A percentile compares a stretch with the other conserved stretches of the same genome.
Evolutionary conservation across 768 basidiomycete species (phyloP).

Genomic region (Phaeotremella fagi): DNA sequence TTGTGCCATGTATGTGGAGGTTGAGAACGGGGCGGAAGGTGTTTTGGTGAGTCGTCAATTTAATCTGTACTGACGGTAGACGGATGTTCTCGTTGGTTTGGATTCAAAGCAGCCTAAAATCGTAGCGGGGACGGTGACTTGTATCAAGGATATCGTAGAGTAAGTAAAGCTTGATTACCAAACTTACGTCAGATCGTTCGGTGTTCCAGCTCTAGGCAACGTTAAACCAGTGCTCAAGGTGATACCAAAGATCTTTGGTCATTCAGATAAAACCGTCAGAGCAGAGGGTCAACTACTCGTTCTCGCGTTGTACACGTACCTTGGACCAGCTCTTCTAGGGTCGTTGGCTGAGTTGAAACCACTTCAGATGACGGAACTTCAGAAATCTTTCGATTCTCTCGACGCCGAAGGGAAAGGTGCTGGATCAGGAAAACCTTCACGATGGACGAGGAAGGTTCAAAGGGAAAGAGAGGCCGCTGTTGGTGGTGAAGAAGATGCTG

Average conservation of each 20-base stretch:
- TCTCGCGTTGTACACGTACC: constrained; percentile 74
- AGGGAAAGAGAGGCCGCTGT: constrained; percentile 46
- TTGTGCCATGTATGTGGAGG: constrained; percentile 82
- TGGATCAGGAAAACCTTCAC: constrained; percentile 70
- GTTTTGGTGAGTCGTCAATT: constrained; percentile 66
- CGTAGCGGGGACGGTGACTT: constrained; percentile 71
- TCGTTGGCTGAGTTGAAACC: constrained; percentile 88
- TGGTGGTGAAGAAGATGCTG: constrained; percentile 51
- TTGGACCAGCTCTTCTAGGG: constrained; percentile 76
- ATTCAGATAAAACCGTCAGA: constrained; percentile 91
- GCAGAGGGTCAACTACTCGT: constrained; percentile 78
- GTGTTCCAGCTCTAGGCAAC: constrained; percentile 58
- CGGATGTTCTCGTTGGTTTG: constrained; percentile 76
- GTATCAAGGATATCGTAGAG: constrained; percentile 80
- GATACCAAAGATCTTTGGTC: constrained; percentile 88
- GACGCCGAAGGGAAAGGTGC: constrained; percentile 81
- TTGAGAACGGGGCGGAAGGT: constrained; percentile 80
- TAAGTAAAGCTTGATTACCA: constrained; percentile 49
- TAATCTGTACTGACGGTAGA: constrained; percentile 50
- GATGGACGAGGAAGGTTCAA: constrained; percentile 76
- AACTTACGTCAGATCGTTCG: constrained; percentile 62
- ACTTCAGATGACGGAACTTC: constrained; percentile 92
- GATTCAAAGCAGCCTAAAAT: constrained; percentile 91
- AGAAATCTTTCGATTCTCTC: constrained; percentile 78
- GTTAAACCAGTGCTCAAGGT: constrained; percentile 71